A percentile compares a stretch with the other conserved stretches of the same genome.
Conservation (phyloP, 148 eudicot species). For the Pouteria glomerata region DNA sequence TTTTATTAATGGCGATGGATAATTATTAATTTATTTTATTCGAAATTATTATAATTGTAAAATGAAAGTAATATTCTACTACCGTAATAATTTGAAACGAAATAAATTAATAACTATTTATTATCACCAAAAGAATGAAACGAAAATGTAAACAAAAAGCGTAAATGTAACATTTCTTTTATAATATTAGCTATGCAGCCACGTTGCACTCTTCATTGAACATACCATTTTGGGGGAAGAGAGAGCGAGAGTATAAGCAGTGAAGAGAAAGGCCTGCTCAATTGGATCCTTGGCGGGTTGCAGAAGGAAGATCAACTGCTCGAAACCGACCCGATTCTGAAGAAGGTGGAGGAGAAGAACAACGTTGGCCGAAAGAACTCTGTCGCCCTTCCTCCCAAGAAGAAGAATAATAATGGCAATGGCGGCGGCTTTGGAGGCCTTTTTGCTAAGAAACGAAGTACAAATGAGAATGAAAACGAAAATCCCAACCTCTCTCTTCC, state of each 20-base stretch:
- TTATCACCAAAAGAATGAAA: too few species aligned
- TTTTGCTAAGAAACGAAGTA: conserved; percentile 59
- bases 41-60: too few species aligned
- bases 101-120: too few species aligned
- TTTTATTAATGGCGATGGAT: too few species aligned
- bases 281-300: conserved; percentile 48
- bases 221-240: conserved; percentile 31
- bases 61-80: too few species aligned
- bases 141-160: too few species aligned
- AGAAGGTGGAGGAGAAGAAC: conserved; percentile 55
- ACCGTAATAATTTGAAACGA: too few species aligned
- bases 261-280: conserved; percentile 56
- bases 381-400: conserved; percentile 44
- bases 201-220: conserved; percentile 40
- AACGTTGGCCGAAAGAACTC: conserved; percentile 35
- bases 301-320: conserved; percentile 51
- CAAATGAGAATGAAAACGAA: not conserved
- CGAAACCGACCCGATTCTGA: conserved; percentile 67
- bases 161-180: too few species aligned
- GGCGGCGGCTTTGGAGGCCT: conserved; percentile 61
- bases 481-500: not conserved
- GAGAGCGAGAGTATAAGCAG: conserved; percentile 34
- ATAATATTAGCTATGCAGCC: not conserved
- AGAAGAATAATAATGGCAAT: conserved; percentile 33
- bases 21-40: too few species aligned